Conservation (phyloP, 305 asterid genomes). For the Fraxinus angustifolia region DNA sequence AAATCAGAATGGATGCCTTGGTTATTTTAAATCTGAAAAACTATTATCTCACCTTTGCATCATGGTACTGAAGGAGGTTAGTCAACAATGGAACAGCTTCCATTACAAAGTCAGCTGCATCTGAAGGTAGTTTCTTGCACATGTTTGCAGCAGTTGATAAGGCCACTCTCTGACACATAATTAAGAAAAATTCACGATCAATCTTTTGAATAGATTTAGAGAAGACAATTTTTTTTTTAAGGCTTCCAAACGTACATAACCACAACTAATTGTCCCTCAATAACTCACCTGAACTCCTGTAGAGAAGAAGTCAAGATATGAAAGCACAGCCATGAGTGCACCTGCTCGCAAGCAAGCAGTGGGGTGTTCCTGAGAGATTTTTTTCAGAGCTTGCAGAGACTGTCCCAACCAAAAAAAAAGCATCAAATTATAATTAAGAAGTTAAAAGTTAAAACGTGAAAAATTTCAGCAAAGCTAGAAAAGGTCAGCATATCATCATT, state of each 20-base stretch:
- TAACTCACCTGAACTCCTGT: constrained; percentile 91
- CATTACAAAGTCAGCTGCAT: constrained; percentile 99
- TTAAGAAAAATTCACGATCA: not conserved
- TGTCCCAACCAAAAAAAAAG: constrained; percentile 35
- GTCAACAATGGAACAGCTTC: constrained; percentile 98
- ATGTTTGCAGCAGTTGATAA: constrained; percentile 95
- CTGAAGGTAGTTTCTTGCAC: constrained; percentile 96
- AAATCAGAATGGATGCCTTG: not conserved
- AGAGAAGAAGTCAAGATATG: constrained; percentile 98
- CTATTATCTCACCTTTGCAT: constrained; percentile 69
- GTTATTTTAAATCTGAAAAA: not conserved
- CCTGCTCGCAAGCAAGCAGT: constrained; percentile 99
- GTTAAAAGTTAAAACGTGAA: not conserved
- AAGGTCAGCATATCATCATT: not conserved
- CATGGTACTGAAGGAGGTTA: constrained; percentile 94
- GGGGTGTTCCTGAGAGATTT: constrained; percentile 98
- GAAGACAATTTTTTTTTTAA: not conserved
- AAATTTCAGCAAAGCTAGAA: not conserved
- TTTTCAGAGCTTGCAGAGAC: constrained; percentile 97
- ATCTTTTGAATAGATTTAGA: not conserved
- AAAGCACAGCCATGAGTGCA: constrained; percentile 98
- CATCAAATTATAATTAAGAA: constrained; percentile 5
- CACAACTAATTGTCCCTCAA: constrained; percentile 7
- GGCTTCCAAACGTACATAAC: not conserved
- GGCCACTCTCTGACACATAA: constrained; percentile 72